Conservation (phyloP, 2,329 filamentous ascomycete species). For the Thelonectria olida region DNA sequence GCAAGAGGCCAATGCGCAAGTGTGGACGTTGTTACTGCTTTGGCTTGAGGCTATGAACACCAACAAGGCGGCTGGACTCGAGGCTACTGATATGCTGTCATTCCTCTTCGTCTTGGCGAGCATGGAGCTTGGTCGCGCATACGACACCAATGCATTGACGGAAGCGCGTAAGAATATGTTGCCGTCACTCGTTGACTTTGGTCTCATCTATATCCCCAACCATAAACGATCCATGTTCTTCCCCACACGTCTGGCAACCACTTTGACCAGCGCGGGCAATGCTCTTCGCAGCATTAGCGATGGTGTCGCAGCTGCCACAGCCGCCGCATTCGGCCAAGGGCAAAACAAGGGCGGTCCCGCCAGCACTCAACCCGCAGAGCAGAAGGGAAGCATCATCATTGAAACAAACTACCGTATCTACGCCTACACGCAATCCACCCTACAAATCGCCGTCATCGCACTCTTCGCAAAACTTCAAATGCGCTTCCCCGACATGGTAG, state of each 20-base stretch:
- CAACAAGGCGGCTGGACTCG: slow-evolving; percentile 70
- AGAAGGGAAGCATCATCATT: slow-evolving; percentile 88
- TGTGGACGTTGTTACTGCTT: slow-evolving; percentile 93
- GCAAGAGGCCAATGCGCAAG: slow-evolving; percentile 94
- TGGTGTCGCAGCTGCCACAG: slow-evolving; percentile 73
- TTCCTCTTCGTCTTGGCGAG: slow-evolving; percentile 97
- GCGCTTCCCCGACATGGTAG: slow-evolving; percentile 93
- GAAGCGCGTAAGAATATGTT: slow-evolving; percentile 87
- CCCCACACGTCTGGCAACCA: slow-evolving; percentile 92
- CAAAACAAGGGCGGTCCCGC: slow-evolving; percentile 47
- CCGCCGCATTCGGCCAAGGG: slow-evolving; percentile 49
- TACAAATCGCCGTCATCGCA: slow-evolving; percentile 92
- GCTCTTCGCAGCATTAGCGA: slow-evolving; percentile 76
- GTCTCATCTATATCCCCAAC: slow-evolving; percentile 81
- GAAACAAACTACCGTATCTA: slow-evolving; percentile 99
- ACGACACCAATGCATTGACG: slow-evolving; percentile 86
- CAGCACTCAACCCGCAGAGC: slow-evolving; percentile 44
- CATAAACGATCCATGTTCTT: slow-evolving; percentile 74
- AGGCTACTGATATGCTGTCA: slow-evolving; percentile 91
- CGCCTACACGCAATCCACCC: slow-evolving; percentile 91
- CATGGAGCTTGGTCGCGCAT: slow-evolving; percentile 89
- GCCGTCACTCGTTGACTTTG: slow-evolving; percentile 90
- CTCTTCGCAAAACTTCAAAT: slow-evolving; percentile 90
- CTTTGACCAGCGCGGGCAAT: slow-evolving; percentile 84
- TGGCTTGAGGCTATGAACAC: slow-evolving; percentile 86